Evolutionary conservation across 148 eudicot species (phyloP).

Genomic region (Chenopodium suecicum): DNA sequence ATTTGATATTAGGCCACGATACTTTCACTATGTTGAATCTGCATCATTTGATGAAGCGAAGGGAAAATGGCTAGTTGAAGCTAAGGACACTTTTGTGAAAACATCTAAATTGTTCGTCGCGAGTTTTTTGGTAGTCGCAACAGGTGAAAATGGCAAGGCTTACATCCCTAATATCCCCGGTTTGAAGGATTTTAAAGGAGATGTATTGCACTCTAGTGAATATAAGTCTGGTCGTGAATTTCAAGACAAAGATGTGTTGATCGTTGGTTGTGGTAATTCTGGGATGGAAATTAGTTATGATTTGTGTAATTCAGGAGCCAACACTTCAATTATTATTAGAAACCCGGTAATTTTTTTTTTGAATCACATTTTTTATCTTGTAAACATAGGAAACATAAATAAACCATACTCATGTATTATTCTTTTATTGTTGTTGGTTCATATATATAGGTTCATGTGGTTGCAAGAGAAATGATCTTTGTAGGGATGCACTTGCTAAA

Average conservation of each 20-base stretch:
- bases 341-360: slow-evolving; percentile 30
- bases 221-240: slow-evolving; percentile 36
- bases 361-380: too few species aligned
- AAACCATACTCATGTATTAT: not conserved
- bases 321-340: slow-evolving; percentile 37
- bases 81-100: not conserved
- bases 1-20: slow-evolving; percentile 38
- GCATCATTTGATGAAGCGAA: slow-evolving; percentile 23
- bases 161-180: slow-evolving; percentile 35
- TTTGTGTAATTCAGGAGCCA: slow-evolving; percentile 33
- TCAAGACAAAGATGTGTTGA: slow-evolving; percentile 28
- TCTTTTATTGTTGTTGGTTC: not conserved
- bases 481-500: slow-evolving; percentile 31
- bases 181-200: slow-evolving; percentile 29
- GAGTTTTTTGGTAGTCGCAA: slow-evolving; percentile 37
- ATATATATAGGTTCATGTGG: slow-evolving; percentile 40
- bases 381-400: not conserved
- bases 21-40: slow-evolving; percentile 24
- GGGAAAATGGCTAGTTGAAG: slow-evolving; percentile 34
- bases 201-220: slow-evolving; percentile 37
- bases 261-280: slow-evolving; percentile 51
- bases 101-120: slow-evolving; percentile 22
- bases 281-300: slow-evolving; percentile 52
- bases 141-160: slow-evolving; percentile 37
- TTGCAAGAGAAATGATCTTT: slow-evolving; percentile 20